Percentiles rank a stretch among this genome's conserved stretches.
Conservation (phyloP, 371 early-diverging fungal genomes). For the Coemansia sp. region DNA sequence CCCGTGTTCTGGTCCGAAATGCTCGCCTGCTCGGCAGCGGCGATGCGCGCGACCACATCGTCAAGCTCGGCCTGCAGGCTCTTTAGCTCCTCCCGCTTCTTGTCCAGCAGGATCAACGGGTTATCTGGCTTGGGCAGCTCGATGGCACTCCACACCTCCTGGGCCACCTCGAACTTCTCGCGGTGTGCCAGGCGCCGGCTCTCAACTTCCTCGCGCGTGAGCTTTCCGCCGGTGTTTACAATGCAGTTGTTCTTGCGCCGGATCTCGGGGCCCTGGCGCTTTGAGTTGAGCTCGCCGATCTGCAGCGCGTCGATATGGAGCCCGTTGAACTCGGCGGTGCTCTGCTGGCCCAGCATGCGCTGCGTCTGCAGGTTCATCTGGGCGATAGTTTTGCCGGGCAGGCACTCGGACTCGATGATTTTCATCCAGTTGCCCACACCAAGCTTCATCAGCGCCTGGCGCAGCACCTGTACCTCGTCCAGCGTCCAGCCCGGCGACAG, state of each 20-base stretch:
- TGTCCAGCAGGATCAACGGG: conserved; percentile 53
- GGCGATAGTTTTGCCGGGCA: conserved; percentile 89
- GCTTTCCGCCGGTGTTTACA: conserved; percentile 80
- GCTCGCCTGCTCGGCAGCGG: conserved; percentile 4
- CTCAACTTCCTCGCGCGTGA: conserved; percentile 74
- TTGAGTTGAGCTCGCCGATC: conserved; percentile 77
- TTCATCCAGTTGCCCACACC: conserved; percentile 95
- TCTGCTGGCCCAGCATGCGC: conserved; percentile 90
- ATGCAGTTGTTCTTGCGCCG: conserved; percentile 90
- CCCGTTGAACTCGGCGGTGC: conserved; percentile 89
- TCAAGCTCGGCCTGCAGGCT: conserved; percentile 55
- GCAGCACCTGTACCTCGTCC: conserved; percentile 77
- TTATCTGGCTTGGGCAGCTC: conserved; percentile 65
- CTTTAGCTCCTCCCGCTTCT: conserved; percentile 58
- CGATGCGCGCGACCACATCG: conserved; percentile 43
- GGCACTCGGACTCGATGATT: conserved; percentile 82
- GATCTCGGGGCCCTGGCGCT: conserved; percentile 76
- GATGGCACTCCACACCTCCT: conserved; percentile 66
- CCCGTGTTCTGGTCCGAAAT: neutral
- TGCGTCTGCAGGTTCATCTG: conserved; percentile 94
- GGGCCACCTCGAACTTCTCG: conserved; percentile 69
- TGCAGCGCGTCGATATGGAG: conserved; percentile 86
- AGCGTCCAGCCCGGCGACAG: conserved; percentile 90
- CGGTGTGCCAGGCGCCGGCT: conserved; percentile 67
- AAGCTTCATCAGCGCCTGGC: conserved; percentile 82